phyloP scores from a whole-genome alignment of 257 asterid genomes.

The Prunella vulgaris region DNA sequence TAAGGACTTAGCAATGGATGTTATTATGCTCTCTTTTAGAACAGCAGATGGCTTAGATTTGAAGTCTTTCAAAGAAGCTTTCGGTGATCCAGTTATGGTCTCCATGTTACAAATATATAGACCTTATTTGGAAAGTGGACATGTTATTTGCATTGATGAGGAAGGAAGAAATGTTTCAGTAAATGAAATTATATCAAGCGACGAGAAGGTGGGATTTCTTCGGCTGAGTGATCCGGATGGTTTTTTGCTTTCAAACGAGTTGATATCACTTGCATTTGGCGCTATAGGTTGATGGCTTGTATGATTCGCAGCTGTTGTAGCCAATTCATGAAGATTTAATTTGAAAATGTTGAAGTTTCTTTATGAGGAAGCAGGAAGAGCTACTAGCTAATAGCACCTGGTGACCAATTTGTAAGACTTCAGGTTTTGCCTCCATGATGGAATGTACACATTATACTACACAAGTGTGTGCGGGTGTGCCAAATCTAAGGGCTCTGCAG shows the following conservation, averaged over 20 bases:
- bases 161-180: constrained; percentile 35
- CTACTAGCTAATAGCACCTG: not conserved
- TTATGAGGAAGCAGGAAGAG: not conserved
- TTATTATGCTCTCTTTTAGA: constrained; percentile 82
- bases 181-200: constrained; percentile 36
- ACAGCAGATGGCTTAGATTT: constrained; percentile 79
- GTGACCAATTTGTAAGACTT: not conserved
- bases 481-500: too few species aligned
- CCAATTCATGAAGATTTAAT: not conserved
- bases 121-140: constrained; percentile 62
- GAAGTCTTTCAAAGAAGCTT: constrained; percentile 52
- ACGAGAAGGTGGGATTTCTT: constrained; percentile 43
- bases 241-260: constrained; percentile 79
- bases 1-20: constrained; percentile 69
- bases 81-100: constrained; percentile 45
- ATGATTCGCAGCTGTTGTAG: not conserved
- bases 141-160: constrained; percentile 53
- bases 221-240: constrained; percentile 91
- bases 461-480: too few species aligned
- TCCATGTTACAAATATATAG: constrained; percentile 60
- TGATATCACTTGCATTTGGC: constrained; percentile 78
- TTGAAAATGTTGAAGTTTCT: not conserved
- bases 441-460: not conserved
- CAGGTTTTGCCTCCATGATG: not conserved
- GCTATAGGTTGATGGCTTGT: constrained; percentile 42